These are phyloP conservation scores for Thielaviopsis ethacetica DNA, from an alignment of 2,329 filamentous ascomycete species.

Conservation along the genomic window DNA sequence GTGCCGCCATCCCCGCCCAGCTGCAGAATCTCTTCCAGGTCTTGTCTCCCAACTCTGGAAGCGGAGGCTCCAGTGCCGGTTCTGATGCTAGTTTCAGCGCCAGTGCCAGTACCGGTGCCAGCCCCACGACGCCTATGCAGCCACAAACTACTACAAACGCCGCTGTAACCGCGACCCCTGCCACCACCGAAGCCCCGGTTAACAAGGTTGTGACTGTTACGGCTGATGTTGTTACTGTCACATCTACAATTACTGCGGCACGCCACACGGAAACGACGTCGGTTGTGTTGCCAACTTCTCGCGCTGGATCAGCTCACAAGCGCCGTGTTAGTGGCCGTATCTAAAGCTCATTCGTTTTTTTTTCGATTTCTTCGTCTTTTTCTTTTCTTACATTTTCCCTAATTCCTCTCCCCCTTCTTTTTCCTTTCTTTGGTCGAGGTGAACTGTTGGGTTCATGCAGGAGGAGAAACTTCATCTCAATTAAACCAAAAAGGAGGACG, in stretches of 20 bases:
- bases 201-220: slow-evolving; percentile 13
- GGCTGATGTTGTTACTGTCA: slow-evolving; percentile 19
- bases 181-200: neutral
- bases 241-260: slow-evolving; percentile 18
- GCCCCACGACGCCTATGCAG: slow-evolving; percentile 10
- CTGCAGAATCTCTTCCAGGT: slow-evolving; percentile 30
- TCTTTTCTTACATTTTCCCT: slow-evolving; percentile 3
- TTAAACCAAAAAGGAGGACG: no score
- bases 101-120: slow-evolving; percentile 9
- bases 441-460: no score
- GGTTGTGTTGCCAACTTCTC: neutral
- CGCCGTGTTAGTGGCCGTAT: slow-evolving; percentile 4
- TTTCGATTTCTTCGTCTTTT: slow-evolving; percentile 9
- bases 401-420: no score
- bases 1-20: slow-evolving; percentile 28
- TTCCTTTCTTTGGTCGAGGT: no score
- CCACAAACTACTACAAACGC: neutral
- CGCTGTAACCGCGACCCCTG: slow-evolving; percentile 3
- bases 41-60: slow-evolving; percentile 8
- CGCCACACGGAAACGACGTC: slow-evolving; percentile 3
- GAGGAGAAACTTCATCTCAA: no score
- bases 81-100: neutral
- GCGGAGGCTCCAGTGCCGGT: slow-evolving; percentile 3
- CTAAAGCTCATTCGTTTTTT: neutral
- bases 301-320: slow-evolving; percentile 4